Base-by-base conservation (phyloP, 208 protist genomes). In the Acanthamoeba royreba region DNA sequence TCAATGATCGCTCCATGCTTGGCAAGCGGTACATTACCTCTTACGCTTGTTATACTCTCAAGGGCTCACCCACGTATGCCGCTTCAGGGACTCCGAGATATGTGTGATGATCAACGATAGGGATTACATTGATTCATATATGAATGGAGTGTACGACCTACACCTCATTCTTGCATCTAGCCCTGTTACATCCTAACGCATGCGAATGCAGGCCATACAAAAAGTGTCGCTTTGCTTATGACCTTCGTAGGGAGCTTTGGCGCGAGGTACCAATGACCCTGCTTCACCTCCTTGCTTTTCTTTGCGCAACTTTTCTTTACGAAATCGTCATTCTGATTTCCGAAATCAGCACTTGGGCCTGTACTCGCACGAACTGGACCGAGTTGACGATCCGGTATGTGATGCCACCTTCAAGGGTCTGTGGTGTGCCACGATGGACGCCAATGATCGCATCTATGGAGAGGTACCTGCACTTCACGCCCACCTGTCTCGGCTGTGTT, bases 1-100 rank as follows among this genome's bases (percentile, higher is more conserved):
- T 96, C 52, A 96, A 96, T 52, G 95, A 96, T 66, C 58, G 95
- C 42, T 83, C 40, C 79, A 79, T 96, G 45, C 83, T 94, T 49
- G 46, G 74, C 74, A 46, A 90, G 38, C 31, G 74, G 66, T 22
- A 4, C 63, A 5, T 2, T 9, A n/a, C 2, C 61, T 33, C 61
- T 4, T 33, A 17, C 22, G 17, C 52, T 61, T 61, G 17, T 61
- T 61, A 28, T 61, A 17, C n/a, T n/a, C n/a, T n/a, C n/a, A n/a
- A n/a, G n/a, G n/a, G n/a, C n/a, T n/a, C n/a, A n/a, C n/a, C n/a
- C 49, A 19, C 49, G 49, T 43, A 2, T 77, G 5, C n/a, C 35
- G 4, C 35, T 43, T 19, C 7, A 17, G 7, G 40, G 95, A 96
- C 53, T 85, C 47, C 58, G 95, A 96, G 47, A 96, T 96, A 13